Conservation (phyloP, 495 filamentous ascomycete genomes). For the Entonaema liquescens region DNA sequence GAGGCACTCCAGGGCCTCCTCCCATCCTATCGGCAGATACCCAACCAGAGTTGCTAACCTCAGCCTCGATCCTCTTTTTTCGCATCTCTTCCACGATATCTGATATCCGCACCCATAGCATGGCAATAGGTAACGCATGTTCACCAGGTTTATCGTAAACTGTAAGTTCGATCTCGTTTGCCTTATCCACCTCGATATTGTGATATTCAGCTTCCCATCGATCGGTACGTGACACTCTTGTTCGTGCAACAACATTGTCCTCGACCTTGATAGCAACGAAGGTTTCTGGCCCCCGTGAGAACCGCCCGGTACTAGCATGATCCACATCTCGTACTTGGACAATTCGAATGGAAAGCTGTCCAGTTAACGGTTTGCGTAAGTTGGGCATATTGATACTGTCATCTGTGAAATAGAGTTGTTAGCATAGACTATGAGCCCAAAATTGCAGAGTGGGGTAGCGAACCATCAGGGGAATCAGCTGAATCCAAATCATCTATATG, state of each 20-base stretch:
- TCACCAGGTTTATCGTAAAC: conserved; percentile 95
- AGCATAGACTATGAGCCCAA: not conserved
- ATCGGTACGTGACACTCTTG: conserved; percentile 86
- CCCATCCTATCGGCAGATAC: conserved; percentile 95
- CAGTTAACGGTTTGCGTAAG: conserved; percentile 90
- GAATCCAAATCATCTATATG: conserved; percentile 90
- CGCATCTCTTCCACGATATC: conserved; percentile 98
- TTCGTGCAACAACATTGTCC: conserved; percentile 86
- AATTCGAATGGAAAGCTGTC: conserved; percentile 85
- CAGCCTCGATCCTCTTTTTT: conserved; percentile 94
- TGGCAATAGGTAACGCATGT: conserved; percentile 88
- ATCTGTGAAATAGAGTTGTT: conserved; percentile 64
- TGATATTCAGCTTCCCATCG: conserved; percentile 91
- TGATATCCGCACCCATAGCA: conserved; percentile 96
- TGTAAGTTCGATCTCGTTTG: conserved; percentile 96
- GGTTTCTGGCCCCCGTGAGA: conserved; percentile 90
- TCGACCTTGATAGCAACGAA: conserved; percentile 97
- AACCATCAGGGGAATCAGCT: conserved; percentile 84
- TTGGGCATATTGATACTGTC: conserved; percentile 96
- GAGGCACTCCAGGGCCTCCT: conserved; percentile 48
- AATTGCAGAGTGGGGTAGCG: conserved; percentile 9
- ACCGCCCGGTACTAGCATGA: conserved; percentile 86
- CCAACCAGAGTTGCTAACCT: conserved; percentile 91
- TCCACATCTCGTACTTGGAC: conserved; percentile 93
- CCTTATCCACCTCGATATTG: conserved; percentile 93